These are phyloP conservation scores for Trametes gibbosa DNA, from an alignment of 768 basidiomycete species.

Conservation along the genomic window DNA sequence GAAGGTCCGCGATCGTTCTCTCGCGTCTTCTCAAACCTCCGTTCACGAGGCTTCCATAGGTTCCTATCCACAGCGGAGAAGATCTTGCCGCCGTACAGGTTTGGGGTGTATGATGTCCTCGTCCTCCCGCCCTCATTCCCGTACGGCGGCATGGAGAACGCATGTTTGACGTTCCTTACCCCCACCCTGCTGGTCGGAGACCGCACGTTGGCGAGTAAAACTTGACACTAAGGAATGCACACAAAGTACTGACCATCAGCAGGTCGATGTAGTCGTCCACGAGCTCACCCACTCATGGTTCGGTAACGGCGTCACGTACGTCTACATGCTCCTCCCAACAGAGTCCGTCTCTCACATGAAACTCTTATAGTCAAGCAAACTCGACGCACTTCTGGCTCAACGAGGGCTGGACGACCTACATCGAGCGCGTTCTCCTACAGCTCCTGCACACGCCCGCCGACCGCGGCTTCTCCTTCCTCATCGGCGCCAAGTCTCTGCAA, in stretches of 20 bases:
- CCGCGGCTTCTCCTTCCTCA: slow-evolving; percentile 77
- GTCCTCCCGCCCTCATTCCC: slow-evolving; percentile 92
- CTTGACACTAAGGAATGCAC: background rate
- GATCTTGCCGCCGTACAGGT: slow-evolving; percentile 71
- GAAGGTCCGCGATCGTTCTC: slow-evolving; percentile 42
- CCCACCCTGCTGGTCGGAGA: slow-evolving; percentile 90
- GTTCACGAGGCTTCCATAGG: slow-evolving; percentile 34
- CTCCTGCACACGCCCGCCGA: slow-evolving; percentile 69
- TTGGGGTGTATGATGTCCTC: slow-evolving; percentile 86
- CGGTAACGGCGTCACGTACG: slow-evolving; percentile 83
- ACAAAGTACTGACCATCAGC: background rate
- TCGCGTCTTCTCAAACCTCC: background rate
- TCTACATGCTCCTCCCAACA: background rate
- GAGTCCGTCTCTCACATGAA: background rate
- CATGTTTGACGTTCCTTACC: slow-evolving; percentile 84
- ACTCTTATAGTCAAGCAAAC: slow-evolving; percentile 53
- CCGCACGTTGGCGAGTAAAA: slow-evolving; percentile 53
- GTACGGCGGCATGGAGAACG: slow-evolving; percentile 93
- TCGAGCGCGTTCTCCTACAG: slow-evolving; percentile 77
- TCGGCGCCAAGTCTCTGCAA: slow-evolving; percentile 68
- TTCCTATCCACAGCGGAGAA: slow-evolving; percentile 77
- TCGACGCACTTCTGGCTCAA: slow-evolving; percentile 87
- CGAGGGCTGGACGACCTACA: slow-evolving; percentile 93
- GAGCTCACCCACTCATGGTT: slow-evolving; percentile 89
- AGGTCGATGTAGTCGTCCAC: slow-evolving; percentile 82